A percentile compares a stretch with the other conserved stretches of the same genome.
Evolutionary conservation across 2,329 filamentous ascomycete genomes (phyloP).

Genomic region (Cyphellophora europaea): DNA sequence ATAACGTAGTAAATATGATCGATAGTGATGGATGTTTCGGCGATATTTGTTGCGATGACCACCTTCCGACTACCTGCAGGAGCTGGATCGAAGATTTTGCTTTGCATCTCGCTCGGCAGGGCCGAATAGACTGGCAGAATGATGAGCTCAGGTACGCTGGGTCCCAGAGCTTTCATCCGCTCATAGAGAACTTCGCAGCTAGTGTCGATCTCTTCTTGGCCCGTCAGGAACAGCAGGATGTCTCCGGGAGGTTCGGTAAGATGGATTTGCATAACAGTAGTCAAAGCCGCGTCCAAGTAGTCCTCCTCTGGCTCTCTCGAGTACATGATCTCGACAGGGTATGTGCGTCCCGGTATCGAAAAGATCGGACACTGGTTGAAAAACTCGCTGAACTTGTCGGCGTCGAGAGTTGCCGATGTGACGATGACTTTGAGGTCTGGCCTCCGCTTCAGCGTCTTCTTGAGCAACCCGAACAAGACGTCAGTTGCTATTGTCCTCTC

Average conservation of each 20-base stretch:
- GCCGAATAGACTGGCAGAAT: constrained; percentile 95
- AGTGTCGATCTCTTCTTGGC: constrained; percentile 96
- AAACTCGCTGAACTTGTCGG: constrained; percentile 94
- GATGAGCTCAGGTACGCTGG: constrained; percentile 80
- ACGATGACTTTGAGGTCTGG: constrained; percentile 91
- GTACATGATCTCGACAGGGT: constrained; percentile 92
- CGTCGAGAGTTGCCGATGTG: constrained; percentile 90
- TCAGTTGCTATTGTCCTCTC: constrained; percentile 94
- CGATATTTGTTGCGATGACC: constrained; percentile 96
- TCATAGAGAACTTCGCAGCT: constrained; percentile 87
- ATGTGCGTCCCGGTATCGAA: constrained; percentile 89
- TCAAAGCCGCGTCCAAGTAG: constrained; percentile 86
- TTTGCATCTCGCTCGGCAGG: constrained; percentile 87
- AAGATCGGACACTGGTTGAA: constrained; percentile 96
- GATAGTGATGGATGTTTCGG: constrained; percentile 95
- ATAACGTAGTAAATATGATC: constrained; percentile 97
- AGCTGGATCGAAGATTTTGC: constrained; percentile 86
- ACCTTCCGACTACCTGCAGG: constrained; percentile 81
- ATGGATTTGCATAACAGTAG: constrained; percentile 97
- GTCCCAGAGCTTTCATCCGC: constrained; percentile 89
- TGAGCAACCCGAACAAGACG: constrained; percentile 85
- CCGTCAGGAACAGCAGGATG: constrained; percentile 92
- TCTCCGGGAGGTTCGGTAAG: constrained; percentile 85
- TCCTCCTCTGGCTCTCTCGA: constrained; percentile 91
- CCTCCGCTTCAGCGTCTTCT: constrained; percentile 80